These are phyloP conservation scores for Cynanchum wilfordii DNA, from an alignment of 257 asterid genomes.

Conservation along the genomic window DNA sequence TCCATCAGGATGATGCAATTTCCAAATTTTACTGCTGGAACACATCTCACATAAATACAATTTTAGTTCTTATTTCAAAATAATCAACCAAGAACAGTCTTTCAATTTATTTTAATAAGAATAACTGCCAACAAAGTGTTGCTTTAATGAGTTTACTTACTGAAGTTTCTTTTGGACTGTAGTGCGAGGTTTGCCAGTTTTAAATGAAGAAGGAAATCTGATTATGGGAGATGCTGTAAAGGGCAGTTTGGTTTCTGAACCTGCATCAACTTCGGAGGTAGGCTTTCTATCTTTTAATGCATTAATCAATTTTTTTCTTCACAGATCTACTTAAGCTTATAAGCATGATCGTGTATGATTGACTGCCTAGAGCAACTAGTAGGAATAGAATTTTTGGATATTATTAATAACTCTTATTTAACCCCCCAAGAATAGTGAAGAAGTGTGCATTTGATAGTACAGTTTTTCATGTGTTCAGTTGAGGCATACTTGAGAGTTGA, in stretches of 20 bases:
- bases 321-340: neutral
- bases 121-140: neutral
- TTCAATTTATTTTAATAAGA: neutral
- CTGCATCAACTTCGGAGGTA: conserved; percentile 78
- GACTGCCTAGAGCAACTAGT: neutral
- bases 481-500: neutral
- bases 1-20: too few relatives aligned
- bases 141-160: neutral
- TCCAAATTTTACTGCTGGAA: neutral
- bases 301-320: neutral
- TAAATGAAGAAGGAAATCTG: conserved; percentile 83
- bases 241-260: conserved; percentile 48
- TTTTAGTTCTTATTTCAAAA: neutral
- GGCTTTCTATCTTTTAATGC: neutral
- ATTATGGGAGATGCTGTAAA: conserved; percentile 58
- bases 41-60: neutral
- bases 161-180: neutral
- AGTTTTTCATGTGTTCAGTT: neutral
- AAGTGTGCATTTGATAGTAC: too few relatives aligned
- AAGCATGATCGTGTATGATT: neutral
- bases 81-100: neutral
- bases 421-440: neutral
- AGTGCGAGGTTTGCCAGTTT: conserved; percentile 82
- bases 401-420: neutral
- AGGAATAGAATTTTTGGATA: neutral